Conservation (phyloP, 352 stramenopile species). For the Globisporangium cystogenes region DNA sequence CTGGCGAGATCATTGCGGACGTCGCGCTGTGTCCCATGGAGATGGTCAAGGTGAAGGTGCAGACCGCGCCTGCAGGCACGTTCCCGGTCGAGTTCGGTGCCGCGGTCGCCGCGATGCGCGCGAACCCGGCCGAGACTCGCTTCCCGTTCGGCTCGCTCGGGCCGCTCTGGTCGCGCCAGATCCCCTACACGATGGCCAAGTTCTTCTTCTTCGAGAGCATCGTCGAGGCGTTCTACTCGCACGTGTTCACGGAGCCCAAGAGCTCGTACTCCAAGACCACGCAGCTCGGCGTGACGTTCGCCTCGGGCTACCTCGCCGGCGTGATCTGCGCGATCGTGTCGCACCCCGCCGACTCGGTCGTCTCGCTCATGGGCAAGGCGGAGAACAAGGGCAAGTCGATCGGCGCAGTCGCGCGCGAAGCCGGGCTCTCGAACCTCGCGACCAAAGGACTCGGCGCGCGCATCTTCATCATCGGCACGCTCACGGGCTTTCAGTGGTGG, state of each 20-base stretch:
- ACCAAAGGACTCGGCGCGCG: constrained; percentile 89
- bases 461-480: constrained; percentile 96
- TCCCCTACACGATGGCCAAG: constrained; percentile 99
- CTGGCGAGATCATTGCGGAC: constrained; percentile 93
- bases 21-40: constrained; percentile 93
- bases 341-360: constrained; percentile 98
- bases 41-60: constrained; percentile 94
- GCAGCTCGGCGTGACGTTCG: constrained; percentile 96
- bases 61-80: constrained; percentile 85
- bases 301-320: constrained; percentile 98
- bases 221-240: constrained; percentile 83
- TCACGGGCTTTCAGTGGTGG: constrained; percentile 96
- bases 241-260: constrained; percentile 90
- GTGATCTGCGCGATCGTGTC: constrained; percentile 99
- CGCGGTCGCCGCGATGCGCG: constrained; percentile 85
- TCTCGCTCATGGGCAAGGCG: constrained; percentile 95
- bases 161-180: constrained; percentile 89
- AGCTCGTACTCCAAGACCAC: constrained; percentile 89
- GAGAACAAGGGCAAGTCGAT: constrained; percentile 90
- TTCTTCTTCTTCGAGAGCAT: constrained; percentile 97
- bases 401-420: constrained; percentile 83
- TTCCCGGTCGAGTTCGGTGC: constrained; percentile 87
- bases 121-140: constrained; percentile 80
- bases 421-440: constrained; percentile 67
- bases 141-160: constrained; percentile 92